These are phyloP conservation scores for Neoascochyta sp. DNA, from an alignment of 2,329 filamentous ascomycete genomes.

Conservation along the genomic window DNA sequence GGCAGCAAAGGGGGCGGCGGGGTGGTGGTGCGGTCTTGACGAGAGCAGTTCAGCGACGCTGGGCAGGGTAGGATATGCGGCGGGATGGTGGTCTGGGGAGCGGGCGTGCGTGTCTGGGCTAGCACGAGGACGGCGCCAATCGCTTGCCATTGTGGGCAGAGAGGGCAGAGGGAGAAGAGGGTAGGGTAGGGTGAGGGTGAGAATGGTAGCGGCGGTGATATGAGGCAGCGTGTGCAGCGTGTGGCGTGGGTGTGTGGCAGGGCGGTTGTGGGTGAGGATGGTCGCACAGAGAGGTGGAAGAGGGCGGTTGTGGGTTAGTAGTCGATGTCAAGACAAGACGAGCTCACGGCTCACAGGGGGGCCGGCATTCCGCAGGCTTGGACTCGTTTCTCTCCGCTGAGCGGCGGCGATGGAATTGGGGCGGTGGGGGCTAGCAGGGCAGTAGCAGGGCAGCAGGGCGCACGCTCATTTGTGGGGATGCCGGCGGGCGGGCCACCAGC, in stretches of 20 bases:
- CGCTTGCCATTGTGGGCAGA: constrained; percentile 11
- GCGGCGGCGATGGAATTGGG: no score
- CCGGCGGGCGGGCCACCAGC: no score
- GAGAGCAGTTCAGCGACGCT: constrained; percentile 24
- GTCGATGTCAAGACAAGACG: not conserved
- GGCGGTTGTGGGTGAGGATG: no score
- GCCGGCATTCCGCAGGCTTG: constrained; percentile 5
- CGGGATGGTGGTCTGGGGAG: constrained; percentile 11
- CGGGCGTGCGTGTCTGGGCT: constrained; percentile 3
- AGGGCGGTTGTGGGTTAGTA: no score
- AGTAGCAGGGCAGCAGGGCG: no score
- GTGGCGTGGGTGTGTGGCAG: no score
- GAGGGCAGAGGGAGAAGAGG: constrained; percentile 4
- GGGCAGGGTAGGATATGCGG: constrained; percentile 17
- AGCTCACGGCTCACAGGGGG: constrained; percentile 5
- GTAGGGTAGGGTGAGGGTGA: no score
- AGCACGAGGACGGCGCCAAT: constrained; percentile 8
- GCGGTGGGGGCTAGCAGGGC: no score
- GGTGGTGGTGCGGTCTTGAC: constrained; percentile 14
- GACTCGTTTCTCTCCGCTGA: constrained; percentile 10
- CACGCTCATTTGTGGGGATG: no score
- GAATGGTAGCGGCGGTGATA: constrained; percentile 7
- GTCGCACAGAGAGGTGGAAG: constrained; percentile 8
- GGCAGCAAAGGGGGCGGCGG: constrained; percentile 9
- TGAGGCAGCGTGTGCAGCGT: constrained; percentile 10